These are phyloP conservation scores for Hanseniaspora nectarophila DNA, from an alignment of 805 yeast species.

Conservation along the genomic window DNA sequence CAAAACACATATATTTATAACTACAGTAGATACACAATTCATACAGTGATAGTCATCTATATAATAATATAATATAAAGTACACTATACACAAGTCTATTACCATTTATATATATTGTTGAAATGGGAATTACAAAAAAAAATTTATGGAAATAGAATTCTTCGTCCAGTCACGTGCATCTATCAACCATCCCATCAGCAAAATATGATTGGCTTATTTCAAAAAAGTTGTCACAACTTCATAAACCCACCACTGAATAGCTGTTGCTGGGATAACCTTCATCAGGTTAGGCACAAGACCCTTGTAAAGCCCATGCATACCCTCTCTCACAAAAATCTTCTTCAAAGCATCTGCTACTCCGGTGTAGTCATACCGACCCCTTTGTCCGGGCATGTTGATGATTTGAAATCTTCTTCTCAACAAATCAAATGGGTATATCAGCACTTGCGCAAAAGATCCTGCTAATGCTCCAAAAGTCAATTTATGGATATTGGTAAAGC, in stretches of 20 bases:
- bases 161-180: neutral
- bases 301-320: constrained; percentile 56
- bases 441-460: constrained; percentile 81
- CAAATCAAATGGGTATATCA: constrained; percentile 85
- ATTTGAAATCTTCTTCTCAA: constrained; percentile 86
- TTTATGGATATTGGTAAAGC: constrained; percentile 37
- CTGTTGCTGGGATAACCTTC: constrained; percentile 91
- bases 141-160: no score
- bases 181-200: neutral
- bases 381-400: constrained; percentile 56
- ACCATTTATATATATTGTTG: no score
- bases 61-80: no score
- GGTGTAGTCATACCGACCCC: constrained; percentile 71
- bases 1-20: no score
- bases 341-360: constrained; percentile 62
- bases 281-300: constrained; percentile 70
- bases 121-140: no score
- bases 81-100: no score
- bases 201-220: neutral
- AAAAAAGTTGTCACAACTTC: constrained; percentile 44
- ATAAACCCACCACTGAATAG: constrained; percentile 81
- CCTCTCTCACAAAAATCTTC: constrained; percentile 62
- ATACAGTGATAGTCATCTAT: no score
- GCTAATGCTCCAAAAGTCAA: constrained; percentile 70
- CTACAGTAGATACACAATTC: no score